Percentiles rank a stretch among this genome's conserved stretches.
phyloP scores from a whole-genome alignment of 768 basidiomycete species.

The Obba rivulosa region DNA sequence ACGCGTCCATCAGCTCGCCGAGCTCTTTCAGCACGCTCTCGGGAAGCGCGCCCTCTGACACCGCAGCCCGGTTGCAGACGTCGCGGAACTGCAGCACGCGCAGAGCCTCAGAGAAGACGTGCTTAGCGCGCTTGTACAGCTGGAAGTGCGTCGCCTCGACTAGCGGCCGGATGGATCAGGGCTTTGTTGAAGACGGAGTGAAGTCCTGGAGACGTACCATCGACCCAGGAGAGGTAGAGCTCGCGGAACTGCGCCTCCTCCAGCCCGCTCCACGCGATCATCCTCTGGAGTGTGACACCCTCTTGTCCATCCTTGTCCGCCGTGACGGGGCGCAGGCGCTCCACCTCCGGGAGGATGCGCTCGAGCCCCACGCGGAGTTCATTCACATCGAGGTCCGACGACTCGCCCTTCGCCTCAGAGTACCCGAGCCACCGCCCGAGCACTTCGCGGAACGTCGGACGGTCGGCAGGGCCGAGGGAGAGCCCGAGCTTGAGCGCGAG shows the following conservation, averaged over 20 bases:
- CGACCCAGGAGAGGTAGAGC: conserved; percentile 74
- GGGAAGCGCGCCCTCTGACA: conserved; percentile 16
- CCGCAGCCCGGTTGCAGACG: conserved; percentile 41
- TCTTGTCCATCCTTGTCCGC: conserved; percentile 35
- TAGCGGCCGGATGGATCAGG: conserved; percentile 22
- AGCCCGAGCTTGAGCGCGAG: conserved; percentile 58
- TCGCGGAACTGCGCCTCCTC: conserved; percentile 49
- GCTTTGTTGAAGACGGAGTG: not conserved
- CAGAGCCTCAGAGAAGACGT: conserved; percentile 76
- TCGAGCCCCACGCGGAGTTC: conserved; percentile 43
- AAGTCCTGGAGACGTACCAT: conserved; percentile 44
- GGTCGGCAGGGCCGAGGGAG: conserved; percentile 35
- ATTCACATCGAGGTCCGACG: conserved; percentile 38
- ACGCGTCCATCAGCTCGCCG: conserved; percentile 74
- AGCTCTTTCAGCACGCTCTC: conserved; percentile 39
- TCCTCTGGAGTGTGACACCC: conserved; percentile 70
- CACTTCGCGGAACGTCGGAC: conserved; percentile 63
- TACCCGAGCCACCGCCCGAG: conserved; percentile 43
- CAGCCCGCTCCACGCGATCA: conserved; percentile 64
- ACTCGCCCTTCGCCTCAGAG: conserved; percentile 26
- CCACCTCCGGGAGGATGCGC: conserved; percentile 41
- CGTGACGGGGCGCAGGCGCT: conserved; percentile 44
- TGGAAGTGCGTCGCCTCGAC: conserved; percentile 81
- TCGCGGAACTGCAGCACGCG: conserved; percentile 77
- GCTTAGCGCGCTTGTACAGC: conserved; percentile 75